These are phyloP conservation scores for Stipa capillata DNA, from an alignment of 176 grass and related monocot genomes.

Conservation along the genomic window DNA sequence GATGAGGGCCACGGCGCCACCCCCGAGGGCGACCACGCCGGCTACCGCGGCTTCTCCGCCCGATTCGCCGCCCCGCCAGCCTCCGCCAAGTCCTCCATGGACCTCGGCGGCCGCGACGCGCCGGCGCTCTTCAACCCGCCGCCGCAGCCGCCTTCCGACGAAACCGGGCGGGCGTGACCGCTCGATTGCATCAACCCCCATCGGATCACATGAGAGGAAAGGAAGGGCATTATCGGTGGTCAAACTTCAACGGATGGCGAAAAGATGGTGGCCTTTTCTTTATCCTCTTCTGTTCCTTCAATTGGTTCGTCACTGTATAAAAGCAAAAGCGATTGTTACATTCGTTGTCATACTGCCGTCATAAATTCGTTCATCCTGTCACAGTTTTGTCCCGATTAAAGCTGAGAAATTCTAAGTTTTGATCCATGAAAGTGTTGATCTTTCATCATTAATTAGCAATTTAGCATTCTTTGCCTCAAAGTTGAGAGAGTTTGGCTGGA, in stretches of 20 bases:
- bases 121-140: constrained; percentile 38
- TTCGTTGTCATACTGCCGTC: not conserved
- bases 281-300: too few species aligned
- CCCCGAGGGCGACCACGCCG: constrained; percentile 51
- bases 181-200: not conserved
- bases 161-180: not conserved
- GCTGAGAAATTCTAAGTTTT: not conserved
- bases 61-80: constrained; percentile 57
- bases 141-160: not conserved
- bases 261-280: constrained; percentile 10
- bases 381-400: constrained; percentile 35
- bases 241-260: not conserved
- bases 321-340: not conserved
- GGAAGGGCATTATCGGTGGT: not conserved
- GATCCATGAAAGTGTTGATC: not conserved
- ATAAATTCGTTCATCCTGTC: constrained; percentile 1
- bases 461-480: not conserved
- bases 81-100: constrained; percentile 66
- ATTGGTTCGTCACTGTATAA: constrained; percentile 20
- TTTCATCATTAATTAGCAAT: not conserved
- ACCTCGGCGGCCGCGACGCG: constrained; percentile 64
- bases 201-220: not conserved
- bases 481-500: not conserved
- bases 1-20: constrained; percentile 75
- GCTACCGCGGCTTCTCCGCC: constrained; percentile 80